Percentiles rank a stretch among this genome's conserved stretches.
Evolutionary conservation across 257 asterid species (phyloP).

Genomic region (Primulina huaijiensis): DNA sequence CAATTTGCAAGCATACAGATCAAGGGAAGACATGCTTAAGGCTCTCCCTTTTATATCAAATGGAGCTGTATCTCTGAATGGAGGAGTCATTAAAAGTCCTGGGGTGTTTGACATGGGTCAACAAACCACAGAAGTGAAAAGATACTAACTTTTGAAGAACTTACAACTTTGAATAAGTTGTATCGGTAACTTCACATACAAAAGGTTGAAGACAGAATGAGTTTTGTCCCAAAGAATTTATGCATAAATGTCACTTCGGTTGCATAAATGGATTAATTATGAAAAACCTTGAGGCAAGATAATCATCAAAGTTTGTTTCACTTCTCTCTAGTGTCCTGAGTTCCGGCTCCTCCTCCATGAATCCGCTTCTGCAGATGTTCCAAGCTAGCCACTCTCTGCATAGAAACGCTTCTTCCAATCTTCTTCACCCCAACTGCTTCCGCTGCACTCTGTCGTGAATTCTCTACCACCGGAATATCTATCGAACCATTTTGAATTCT

Average conservation of each 20-base stretch:
- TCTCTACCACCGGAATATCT: slow-evolving; percentile 39
- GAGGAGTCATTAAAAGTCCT: slow-evolving; percentile 59
- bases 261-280: neutral
- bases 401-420: slow-evolving; percentile 57
- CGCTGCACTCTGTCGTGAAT: slow-evolving; percentile 32
- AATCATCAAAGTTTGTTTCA: slow-evolving; percentile 14
- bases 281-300: neutral
- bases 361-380: slow-evolving; percentile 90
- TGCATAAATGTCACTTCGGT: neutral
- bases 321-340: slow-evolving; percentile 33
- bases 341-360: slow-evolving; percentile 46
- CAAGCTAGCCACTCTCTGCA: slow-evolving; percentile 93
- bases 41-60: slow-evolving; percentile 43
- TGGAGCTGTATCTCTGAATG: slow-evolving; percentile 90
- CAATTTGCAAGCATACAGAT: slow-evolving; percentile 67
- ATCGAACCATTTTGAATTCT: slow-evolving; percentile 42
- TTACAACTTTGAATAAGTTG: neutral
- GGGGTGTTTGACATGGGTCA: slow-evolving; percentile 50
- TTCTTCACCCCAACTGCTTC: slow-evolving; percentile 35
- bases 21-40: slow-evolving; percentile 73
- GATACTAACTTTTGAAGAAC: too few species aligned
- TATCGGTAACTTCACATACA: neutral
- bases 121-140: slow-evolving; percentile 2
- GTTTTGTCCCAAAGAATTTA: neutral
- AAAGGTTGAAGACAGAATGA: neutral